These are phyloP conservation scores for Sporothrix euskadiensis DNA, from an alignment of 2,329 filamentous ascomycete genomes.

Conservation along the genomic window DNA sequence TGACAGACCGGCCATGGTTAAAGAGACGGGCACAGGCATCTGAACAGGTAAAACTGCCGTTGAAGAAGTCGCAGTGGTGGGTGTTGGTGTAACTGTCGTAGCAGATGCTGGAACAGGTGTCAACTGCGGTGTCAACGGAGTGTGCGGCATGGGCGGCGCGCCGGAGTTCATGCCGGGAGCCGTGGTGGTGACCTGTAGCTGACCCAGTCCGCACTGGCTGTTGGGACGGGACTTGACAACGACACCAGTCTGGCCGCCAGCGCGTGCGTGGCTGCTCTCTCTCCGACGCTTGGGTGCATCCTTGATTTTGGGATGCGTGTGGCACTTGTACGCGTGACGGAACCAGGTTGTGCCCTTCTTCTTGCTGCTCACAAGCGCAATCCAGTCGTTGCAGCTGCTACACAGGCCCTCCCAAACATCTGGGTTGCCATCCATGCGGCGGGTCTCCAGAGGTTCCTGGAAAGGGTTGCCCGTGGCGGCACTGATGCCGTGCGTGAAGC, in stretches of 20 bases:
- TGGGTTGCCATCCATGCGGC: constrained; percentile 76
- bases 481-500: constrained; percentile 83
- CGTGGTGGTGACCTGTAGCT: neutral
- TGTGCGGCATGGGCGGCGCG: constrained; percentile 45
- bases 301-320: constrained; percentile 70
- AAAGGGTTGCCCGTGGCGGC: constrained; percentile 78
- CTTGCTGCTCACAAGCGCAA: constrained; percentile 78
- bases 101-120: constrained; percentile 37
- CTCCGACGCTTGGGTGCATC: constrained; percentile 68
- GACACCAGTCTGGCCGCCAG: neutral
- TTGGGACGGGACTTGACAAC: constrained; percentile 17
- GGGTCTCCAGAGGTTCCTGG: constrained; percentile 71
- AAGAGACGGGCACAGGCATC: constrained; percentile 22
- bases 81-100: neutral
- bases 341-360: constrained; percentile 95
- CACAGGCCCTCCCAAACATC: constrained; percentile 82
- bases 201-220: constrained; percentile 18
- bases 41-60: constrained; percentile 11
- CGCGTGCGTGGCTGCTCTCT: constrained; percentile 58
- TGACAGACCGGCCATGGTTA: constrained; percentile 21
- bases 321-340: constrained; percentile 83
- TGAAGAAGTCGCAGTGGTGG: neutral
- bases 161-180: constrained; percentile 36
- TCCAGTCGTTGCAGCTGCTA: constrained; percentile 77
- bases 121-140: constrained; percentile 50